phyloP scores from a whole-genome alignment of 257 asterid species.

The Fraxinus cuspidata region DNA sequence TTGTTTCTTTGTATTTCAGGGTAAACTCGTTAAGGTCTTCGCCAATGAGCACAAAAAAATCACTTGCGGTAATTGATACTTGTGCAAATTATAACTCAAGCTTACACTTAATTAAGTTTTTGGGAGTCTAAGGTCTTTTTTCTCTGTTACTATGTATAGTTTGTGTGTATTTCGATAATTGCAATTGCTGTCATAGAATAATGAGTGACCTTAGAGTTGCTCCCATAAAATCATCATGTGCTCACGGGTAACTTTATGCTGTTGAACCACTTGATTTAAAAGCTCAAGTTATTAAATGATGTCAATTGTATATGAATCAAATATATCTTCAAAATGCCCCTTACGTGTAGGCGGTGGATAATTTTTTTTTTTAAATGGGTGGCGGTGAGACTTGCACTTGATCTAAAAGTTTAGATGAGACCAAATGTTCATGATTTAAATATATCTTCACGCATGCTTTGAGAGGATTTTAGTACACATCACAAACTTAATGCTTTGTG shows the following conservation, averaged over 20 bases:
- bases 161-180: slow-evolving; percentile 6
- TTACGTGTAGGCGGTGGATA: no score
- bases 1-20: slow-evolving; percentile 60
- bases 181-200: background rate
- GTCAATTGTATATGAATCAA: no score
- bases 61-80: slow-evolving; percentile 64
- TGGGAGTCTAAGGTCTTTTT: slow-evolving; percentile 15
- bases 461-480: background rate
- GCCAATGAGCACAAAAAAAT: slow-evolving; percentile 91
- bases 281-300: no score
- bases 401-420: no score
- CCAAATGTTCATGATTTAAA: no score
- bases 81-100: slow-evolving; percentile 21
- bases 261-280: no score
- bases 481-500: background rate
- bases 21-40: slow-evolving; percentile 89
- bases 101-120: slow-evolving; percentile 24
- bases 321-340: no score
- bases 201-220: background rate
- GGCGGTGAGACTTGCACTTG: no score
- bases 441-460: no score
- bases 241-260: background rate
- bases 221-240: background rate
- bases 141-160: slow-evolving; percentile 7
- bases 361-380: no score